Base-by-base conservation (phyloP, 2,329 filamentous ascomycete genomes). In the Xylariaceae sp. region DNA sequence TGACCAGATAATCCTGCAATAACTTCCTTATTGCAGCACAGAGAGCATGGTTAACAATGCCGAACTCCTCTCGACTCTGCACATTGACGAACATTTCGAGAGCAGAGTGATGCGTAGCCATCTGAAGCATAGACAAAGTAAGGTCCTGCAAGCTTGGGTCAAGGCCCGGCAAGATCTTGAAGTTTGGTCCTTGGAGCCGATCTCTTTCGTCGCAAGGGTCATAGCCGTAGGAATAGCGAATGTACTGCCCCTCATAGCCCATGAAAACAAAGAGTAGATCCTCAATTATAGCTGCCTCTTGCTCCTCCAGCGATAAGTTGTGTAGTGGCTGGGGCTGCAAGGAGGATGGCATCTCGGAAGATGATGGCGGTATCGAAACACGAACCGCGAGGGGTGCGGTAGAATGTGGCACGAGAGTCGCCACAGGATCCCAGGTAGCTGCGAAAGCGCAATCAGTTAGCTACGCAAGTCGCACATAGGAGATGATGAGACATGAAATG, bases 191-290 rank as follows among this genome's bases (percentile, higher is more conserved):
- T 4, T 88, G 82, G 53, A 99, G 78, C 11, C 92, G 86, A 69
- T 95, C 91, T 68, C 93, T 90, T 76, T 99, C 94, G 55, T 90
- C 86, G 2, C 82, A 78, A 0, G 92, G 91, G 66, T 96, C 87
- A 72, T 96, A 97, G 7, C 84, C 83, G 65, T 90, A 88, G 60
- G 83, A 83, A 71, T 91, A 97, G 57, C 90, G 89, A 62, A 99
- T 89, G 72, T 97, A 97, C 73, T 96, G 92, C n/a, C 94, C 94
- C 75, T 99, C 94, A 64, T 92, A 96, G 23, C 94, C 94, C 92
- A 99, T 97, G 68, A 97, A 95, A 4, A 96, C 92, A 71, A 93
- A 97, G 41, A 97, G 76, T 13, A 99, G 76, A 68, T 99, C 94
- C 67, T 97, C 92, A 49, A 97, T 80, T 51, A 99, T 88, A 7